Evolutionary conservation across 1,284 basidiomycete species (phyloP).

Genomic region (Ceratobasidium sp.): DNA sequence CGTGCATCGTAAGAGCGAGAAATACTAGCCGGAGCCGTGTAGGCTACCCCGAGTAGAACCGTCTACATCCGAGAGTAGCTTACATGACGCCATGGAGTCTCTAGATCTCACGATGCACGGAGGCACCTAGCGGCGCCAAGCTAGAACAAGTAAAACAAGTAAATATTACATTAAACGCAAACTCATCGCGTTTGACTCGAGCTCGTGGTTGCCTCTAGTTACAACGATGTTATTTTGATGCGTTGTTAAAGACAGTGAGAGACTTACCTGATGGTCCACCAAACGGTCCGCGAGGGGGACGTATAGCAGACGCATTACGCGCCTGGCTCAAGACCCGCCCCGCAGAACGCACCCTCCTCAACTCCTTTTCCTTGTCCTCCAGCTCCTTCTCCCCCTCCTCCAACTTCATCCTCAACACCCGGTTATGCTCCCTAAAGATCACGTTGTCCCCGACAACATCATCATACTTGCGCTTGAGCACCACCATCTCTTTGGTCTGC

Average conservation of each 20-base stretch:
- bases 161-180: neutral
- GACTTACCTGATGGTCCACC: neutral
- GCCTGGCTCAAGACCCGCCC: neutral
- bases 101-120: neutral
- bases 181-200: neutral
- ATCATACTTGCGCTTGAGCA: neutral
- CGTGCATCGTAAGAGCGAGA: neutral
- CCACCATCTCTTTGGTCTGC: neutral
- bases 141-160: neutral
- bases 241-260: neutral
- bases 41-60: neutral
- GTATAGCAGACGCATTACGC: neutral
- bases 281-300: neutral
- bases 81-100: neutral
- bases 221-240: neutral
- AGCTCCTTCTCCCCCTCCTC: neutral
- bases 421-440: neutral
- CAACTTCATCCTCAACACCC: neutral
- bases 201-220: neutral
- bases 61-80: conserved; percentile 2
- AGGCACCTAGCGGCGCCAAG: neutral
- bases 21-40: neutral
- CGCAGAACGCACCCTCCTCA: neutral
- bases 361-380: neutral
- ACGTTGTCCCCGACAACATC: neutral